A percentile compares a stretch with the other conserved stretches of the same genome.
These are phyloP conservation scores for Trichoderma cornu-damae DNA, from an alignment of 2,329 filamentous ascomycete genomes.

Conservation along the genomic window DNA sequence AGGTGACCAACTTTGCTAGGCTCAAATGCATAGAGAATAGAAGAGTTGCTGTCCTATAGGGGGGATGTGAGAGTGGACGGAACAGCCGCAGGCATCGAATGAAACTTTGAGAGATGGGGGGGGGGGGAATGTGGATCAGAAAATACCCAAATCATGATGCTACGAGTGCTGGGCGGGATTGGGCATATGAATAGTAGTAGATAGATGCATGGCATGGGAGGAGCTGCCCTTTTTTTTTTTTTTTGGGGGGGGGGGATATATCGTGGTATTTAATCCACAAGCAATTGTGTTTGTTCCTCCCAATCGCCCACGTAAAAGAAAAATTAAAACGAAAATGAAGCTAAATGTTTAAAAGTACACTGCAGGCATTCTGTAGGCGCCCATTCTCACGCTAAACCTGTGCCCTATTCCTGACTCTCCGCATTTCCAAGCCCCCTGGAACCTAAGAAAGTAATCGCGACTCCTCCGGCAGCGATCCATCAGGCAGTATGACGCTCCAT, in stretches of 20 bases:
- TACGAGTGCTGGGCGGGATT: slow-evolving; percentile 25
- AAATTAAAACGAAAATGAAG: neutral
- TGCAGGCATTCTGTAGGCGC: neutral
- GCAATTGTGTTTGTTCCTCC: too few relatives aligned
- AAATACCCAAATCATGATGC: slow-evolving; percentile 1
- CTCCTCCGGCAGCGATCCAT: neutral
- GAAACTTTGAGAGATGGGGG: neutral
- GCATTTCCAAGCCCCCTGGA: neutral
- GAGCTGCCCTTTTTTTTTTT: neutral
- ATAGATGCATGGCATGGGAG: neutral
- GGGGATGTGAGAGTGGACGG: neutral
- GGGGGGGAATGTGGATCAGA: neutral
- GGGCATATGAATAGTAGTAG: neutral
- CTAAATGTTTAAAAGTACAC: neutral
- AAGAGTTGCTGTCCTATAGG: too few relatives aligned
- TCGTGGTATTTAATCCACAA: neutral
- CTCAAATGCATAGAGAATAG: too few relatives aligned
- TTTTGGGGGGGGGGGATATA: too few relatives aligned
- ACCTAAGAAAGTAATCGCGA: neutral
- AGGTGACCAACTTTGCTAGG: slow-evolving; percentile 30
- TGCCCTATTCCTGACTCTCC: neutral
- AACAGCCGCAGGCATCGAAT: neutral
- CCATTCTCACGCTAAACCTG: neutral
- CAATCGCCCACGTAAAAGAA: too few relatives aligned
- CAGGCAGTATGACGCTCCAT: neutral